Percentiles rank a stretch among this genome's conserved stretches.
Evolutionary conservation across 2,329 filamentous ascomycete species (phyloP).

Genomic region (Bipolaris victoriae): DNA sequence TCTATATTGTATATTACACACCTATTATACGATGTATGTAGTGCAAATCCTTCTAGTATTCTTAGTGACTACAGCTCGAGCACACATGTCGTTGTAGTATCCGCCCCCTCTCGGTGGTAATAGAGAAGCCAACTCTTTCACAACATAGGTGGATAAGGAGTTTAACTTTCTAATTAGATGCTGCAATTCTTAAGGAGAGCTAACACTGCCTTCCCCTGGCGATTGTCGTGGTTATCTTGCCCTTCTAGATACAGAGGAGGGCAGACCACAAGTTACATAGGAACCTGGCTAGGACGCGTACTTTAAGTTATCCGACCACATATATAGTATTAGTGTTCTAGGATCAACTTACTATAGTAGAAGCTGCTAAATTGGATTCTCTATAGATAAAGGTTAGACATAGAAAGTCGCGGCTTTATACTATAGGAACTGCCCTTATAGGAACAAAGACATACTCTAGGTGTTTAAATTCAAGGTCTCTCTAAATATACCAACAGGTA

Average conservation of each 20-base stretch:
- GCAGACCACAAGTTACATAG: conserved; percentile 49
- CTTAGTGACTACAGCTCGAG: conserved; percentile 6
- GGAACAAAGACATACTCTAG: conserved; percentile 44
- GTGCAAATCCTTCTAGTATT: background rate
- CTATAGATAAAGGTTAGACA: conserved; percentile 49
- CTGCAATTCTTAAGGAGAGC: conserved; percentile 40
- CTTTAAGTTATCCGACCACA: conserved; percentile 33
- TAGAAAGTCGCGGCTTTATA: conserved; percentile 53
- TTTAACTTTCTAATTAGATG: conserved; percentile 53
- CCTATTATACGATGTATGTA: background rate
- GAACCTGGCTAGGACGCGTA: conserved; percentile 47
- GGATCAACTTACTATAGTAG: conserved; percentile 48
- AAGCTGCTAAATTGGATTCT: conserved; percentile 53
- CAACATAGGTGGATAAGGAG: conserved; percentile 15
- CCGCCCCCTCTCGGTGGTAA: conserved; percentile 50
- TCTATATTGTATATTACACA: background rate
- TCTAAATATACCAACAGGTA: conserved; percentile 45
- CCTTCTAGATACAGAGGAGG: conserved; percentile 50
- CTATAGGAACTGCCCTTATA: conserved; percentile 54
- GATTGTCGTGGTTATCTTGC: conserved; percentile 51
- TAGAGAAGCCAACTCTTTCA: conserved; percentile 48
- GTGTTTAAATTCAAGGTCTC: conserved; percentile 53
- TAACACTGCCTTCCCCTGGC: conserved; percentile 28
- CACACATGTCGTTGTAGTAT: conserved; percentile 50
- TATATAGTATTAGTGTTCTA: conserved; percentile 17